Conservation (phyloP, 1,284 basidiomycete genomes). For the Hymenochaete sp. region DNA sequence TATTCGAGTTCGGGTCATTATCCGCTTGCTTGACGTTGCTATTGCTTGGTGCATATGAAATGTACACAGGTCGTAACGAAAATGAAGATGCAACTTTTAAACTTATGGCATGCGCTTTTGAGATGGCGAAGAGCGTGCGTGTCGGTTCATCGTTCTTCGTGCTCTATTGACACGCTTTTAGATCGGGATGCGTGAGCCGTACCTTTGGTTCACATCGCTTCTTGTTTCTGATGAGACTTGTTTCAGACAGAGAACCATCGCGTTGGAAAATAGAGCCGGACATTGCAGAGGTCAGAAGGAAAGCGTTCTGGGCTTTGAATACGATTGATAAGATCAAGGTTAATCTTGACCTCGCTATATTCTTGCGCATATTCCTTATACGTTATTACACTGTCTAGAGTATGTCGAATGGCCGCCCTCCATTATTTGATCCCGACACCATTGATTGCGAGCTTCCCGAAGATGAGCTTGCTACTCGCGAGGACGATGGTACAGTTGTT, state of each 20-base stretch:
- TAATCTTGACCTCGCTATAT: background rate
- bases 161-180: background rate
- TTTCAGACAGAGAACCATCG: constrained; percentile 14
- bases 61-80: constrained; percentile 6
- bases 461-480: constrained; percentile 6
- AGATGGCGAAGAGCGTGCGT: too few relatives aligned
- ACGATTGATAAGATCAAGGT: constrained; percentile 10
- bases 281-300: constrained; percentile 7
- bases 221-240: background rate
- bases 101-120: too few relatives aligned
- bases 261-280: constrained; percentile 8
- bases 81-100: too few relatives aligned
- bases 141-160: too few relatives aligned
- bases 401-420: constrained; percentile 11
- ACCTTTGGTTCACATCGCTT: background rate
- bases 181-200: constrained; percentile 14
- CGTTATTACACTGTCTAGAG: too few relatives aligned
- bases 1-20: constrained; percentile 16
- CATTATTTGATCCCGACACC: constrained; percentile 1
- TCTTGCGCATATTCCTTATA: background rate
- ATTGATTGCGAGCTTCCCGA: constrained; percentile 16
- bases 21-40: constrained; percentile 17
- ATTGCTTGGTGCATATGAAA: constrained; percentile 7
- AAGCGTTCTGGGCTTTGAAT: constrained; percentile 13
- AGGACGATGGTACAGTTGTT: constrained; percentile 9